Evolutionary conservation across 192 early-diverging fungal genomes (phyloP).

Genomic region (Coemansia sp.): DNA sequence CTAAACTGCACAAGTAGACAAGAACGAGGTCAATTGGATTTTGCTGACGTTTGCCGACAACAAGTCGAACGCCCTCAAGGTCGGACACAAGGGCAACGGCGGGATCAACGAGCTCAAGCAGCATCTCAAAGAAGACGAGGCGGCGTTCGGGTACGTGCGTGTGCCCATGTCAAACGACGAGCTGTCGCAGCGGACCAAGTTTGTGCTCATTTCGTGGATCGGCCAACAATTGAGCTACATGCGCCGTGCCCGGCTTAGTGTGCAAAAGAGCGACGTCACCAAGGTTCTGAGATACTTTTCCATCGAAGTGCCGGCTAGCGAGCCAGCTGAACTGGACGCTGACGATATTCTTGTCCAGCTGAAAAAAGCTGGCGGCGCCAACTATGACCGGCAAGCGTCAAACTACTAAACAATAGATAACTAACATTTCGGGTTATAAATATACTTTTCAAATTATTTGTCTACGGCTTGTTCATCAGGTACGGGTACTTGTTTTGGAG

Average conservation of each 20-base stretch:
- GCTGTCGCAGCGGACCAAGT: conserved; percentile 64
- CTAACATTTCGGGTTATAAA: not conserved
- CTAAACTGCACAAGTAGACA: conserved; percentile 31
- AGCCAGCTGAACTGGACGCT: conserved; percentile 62
- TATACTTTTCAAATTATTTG: not conserved
- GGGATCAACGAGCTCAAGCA: conserved; percentile 65
- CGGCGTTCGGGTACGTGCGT: conserved; percentile 80
- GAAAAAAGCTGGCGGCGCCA: conserved; percentile 64
- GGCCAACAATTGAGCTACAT: conserved; percentile 70
- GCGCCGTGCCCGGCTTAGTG: conserved; percentile 75
- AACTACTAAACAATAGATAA: conserved; percentile 27
- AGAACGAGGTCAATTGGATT: conserved; percentile 61
- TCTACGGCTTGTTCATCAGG: conserved; percentile 30
- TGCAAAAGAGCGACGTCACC: conserved; percentile 79
- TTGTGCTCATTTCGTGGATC: conserved; percentile 68
- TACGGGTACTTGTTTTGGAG: conserved; percentile 44
- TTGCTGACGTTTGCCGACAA: conserved; percentile 58
- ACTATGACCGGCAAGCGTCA: conserved; percentile 54
- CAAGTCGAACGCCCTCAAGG: conserved; percentile 45
- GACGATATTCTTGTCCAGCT: conserved; percentile 62
- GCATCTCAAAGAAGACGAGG: conserved; percentile 62
- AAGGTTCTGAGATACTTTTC: conserved; percentile 66
- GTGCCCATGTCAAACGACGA: conserved; percentile 51
- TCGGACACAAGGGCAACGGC: conserved; percentile 54
- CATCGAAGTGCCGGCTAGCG: conserved; percentile 69